Conservation (phyloP, 1,139 yeast species). For the Protomyces inundatus region DNA sequence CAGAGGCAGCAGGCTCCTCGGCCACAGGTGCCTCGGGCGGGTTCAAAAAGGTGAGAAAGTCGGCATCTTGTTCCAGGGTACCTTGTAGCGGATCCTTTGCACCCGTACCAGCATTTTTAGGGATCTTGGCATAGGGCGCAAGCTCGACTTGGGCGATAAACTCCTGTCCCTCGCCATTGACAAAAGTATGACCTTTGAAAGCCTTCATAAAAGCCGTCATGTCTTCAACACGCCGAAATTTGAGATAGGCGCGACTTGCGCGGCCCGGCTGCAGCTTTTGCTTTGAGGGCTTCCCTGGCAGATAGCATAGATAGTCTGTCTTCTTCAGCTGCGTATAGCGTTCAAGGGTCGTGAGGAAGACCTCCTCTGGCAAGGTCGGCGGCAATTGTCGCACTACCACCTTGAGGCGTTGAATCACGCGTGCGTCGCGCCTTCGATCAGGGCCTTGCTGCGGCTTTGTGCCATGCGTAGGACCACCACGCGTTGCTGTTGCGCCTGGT, state of each 20-base stretch:
- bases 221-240: conserved; percentile 27
- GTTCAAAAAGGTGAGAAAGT: conserved; percentile 29
- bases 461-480: too few species aligned
- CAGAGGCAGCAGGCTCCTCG: neutral
- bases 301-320: conserved; percentile 30
- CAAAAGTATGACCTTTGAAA: conserved; percentile 25
- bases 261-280: conserved; percentile 28
- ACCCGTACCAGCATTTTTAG: conserved; percentile 10
- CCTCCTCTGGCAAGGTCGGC: conserved; percentile 28
- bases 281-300: conserved; percentile 30
- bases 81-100: conserved; percentile 7
- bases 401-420: conserved; percentile 24
- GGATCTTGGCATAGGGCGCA: conserved; percentile 32
- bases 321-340: conserved; percentile 18
- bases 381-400: conserved; percentile 32
- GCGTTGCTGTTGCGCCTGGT: too few species aligned
- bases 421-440: neutral
- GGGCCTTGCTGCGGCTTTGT: neutral
- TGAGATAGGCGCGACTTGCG: conserved; percentile 32
- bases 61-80: conserved; percentile 28
- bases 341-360: conserved; percentile 26
- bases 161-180: conserved; percentile 27
- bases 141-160: conserved; percentile 30
- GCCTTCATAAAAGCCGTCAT: conserved; percentile 30
- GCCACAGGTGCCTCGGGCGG: conserved; percentile 15